Base-by-base conservation (phyloP, 1,284 basidiomycete species). In the Serendipita sp. region DNA sequence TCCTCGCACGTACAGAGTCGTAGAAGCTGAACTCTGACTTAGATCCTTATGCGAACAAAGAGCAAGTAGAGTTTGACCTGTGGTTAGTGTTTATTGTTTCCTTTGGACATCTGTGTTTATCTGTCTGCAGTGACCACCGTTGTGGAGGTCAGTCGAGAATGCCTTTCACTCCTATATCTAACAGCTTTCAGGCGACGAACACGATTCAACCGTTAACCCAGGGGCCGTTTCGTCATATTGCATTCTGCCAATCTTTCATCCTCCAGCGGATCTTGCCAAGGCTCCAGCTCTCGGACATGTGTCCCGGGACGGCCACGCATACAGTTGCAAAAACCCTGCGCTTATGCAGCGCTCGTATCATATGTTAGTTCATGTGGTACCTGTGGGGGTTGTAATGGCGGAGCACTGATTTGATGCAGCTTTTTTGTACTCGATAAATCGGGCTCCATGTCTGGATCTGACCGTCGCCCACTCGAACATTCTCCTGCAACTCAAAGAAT, bases 21-120 rank as follows among this genome's bases (percentile, higher is more conserved):
- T 10, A 8, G 53, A n/a, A 4, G 34, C 32, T 30, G 6, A 49
- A 6, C 45, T n/a, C 13, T 26, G 2, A 41, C 30, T 60, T 67
- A 77, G 82, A 84, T 68, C 83, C 82, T 0, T 84, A 84, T 60
- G 78, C 82, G 3, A 74, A 72, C 34, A 79, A 81, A 38, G 79
- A 83, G 61, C 78, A 79, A 66, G 44, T 71, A 0, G 77, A 77
- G 38, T 84, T 83, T 66, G 71, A 73, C 0, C 81, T 80, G 69
- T 83, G 82, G 81, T 82, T 64, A n/a, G 76, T 71, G 4, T 2
- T 8, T 41, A 41, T 41, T 41, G 44, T 2, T 13, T 34, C 8
- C 35, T 30, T 42, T 4, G 42, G 12, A 12, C 26, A 3, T 12
- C 8, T 1, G 5, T 22, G 26, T 44, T 50, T 47, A 41, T 15